Base-by-base conservation (phyloP, 1,284 basidiomycete genomes). In the Trichosporon asahii region DNA sequence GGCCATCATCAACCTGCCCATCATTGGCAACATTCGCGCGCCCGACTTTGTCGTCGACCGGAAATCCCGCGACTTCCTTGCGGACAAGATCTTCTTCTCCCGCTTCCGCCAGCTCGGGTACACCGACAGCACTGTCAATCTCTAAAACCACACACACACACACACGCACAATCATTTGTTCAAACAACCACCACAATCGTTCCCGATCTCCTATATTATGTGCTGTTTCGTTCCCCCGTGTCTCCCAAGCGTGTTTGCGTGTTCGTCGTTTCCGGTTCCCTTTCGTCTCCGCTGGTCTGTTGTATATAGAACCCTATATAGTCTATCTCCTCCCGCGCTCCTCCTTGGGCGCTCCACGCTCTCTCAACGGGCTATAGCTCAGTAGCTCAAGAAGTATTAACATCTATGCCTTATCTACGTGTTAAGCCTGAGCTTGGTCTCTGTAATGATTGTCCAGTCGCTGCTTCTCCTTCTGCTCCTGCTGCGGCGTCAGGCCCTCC, bases 41-140 rank as follows among this genome's bases (percentile, higher is more conserved):
- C 77, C 77, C 8, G 61, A 70, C 64, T 75, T 74, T 23, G 71
- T 78, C 72, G 72, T 79, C 37, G 72, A 75, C 8, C 55, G 65
- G 64, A 82, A 81, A 70, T 72, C 69, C 15, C 70, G 74, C 66
- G 73, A 74, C 29, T 68, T 81, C 57, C 69, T 79, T 27, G 68
- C 78, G 18, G 75, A 74, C 25, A 72, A 78, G 37, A 65, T 71
- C 55, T 81, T 79, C 71, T 69, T 74, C 29, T 40, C 66, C 25
- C 67, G 74, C 44, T 81, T 77, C 75, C 76, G 77, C 15, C 57
- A 61, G 44, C 27, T 37, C 29, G 57, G 57, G 12, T 61, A 61
- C 57, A 61, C 57, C 57, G 57, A 61, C 57, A 31, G 27, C 27
- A 61, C 57, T n/a, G 57, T 61, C 15, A 61, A 61, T 23, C 57